Evolutionary conservation across 192 early-diverging fungal genomes (phyloP).

Genomic region (Nowakowskiella sp.): DNA sequence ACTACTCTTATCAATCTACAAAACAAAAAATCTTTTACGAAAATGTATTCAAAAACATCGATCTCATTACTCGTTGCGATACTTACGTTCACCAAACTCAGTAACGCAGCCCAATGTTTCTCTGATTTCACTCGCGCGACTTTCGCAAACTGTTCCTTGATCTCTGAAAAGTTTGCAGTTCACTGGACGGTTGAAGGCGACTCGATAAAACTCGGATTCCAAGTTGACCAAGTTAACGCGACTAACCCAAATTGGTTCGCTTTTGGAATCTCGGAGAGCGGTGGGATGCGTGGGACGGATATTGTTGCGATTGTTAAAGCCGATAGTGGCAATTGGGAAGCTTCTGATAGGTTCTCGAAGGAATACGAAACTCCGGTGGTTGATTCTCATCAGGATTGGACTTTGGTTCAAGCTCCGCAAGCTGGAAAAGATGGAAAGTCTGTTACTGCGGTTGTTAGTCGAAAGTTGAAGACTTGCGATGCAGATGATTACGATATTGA

Average conservation of each 20-base stretch:
- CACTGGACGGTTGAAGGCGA: constrained; percentile 6
- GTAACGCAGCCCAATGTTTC: constrained; percentile 5
- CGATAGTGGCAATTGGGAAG: no score
- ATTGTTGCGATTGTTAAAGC: background rate
- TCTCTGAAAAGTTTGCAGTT: constrained; percentile 2
- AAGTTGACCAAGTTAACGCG: background rate
- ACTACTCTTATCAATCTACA: no score
- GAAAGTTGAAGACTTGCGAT: constrained; percentile 4
- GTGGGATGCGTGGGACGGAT: constrained; percentile 8
- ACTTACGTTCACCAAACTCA: no score
- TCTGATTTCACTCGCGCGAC: background rate
- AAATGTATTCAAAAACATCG: no score
- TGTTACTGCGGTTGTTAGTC: constrained; percentile 2
- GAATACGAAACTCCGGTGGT: no score
- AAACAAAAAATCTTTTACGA: no score
- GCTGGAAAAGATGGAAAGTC: background rate
- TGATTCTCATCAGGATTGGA: no score
- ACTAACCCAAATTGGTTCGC: no score
- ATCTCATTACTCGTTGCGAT: no score
- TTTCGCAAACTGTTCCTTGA: constrained; percentile 1
- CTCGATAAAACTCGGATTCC: constrained; percentile 1
- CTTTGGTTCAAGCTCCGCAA: background rate
- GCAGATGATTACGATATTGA: background rate
- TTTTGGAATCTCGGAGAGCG: constrained; percentile 6
- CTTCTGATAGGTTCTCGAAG: no score